A percentile compares a stretch with the other conserved stretches of the same genome.
Evolutionary conservation across 2,329 filamentous ascomycete genomes (phyloP).

Genomic region (Chrysoporthe austroafricana): DNA sequence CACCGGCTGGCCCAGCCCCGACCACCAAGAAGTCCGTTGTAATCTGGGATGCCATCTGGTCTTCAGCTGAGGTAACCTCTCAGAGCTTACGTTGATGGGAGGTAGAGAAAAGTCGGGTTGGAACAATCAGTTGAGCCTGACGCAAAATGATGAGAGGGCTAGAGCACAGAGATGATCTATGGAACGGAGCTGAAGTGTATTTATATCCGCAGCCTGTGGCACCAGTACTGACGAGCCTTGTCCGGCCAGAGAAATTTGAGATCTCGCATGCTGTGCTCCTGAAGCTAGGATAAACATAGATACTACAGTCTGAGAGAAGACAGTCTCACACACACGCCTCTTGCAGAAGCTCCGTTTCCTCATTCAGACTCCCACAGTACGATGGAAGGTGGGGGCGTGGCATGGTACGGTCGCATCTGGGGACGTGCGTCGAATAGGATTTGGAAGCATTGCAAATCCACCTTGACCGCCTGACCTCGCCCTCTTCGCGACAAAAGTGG

Average conservation of each 20-base stretch:
- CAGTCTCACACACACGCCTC: not conserved
- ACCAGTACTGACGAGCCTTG: not conserved
- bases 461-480: not conserved
- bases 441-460: not conserved
- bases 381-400: not conserved
- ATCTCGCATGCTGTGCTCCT: too few species aligned
- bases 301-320: not conserved
- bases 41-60: slow-evolving; percentile 9
- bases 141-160: not conserved
- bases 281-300: not conserved
- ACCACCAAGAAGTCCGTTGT: slow-evolving; percentile 29
- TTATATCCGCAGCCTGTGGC: not conserved
- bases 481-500: not conserved
- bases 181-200: not conserved
- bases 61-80: too few species aligned
- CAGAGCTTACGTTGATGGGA: not conserved
- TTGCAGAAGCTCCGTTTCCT: not conserved
- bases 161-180: not conserved
- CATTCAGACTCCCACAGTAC: not conserved
- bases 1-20: slow-evolving; percentile 22
- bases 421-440: not conserved
- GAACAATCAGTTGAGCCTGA: not conserved
- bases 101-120: not conserved
- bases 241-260: too few species aligned
- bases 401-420: not conserved